phyloP scores from a whole-genome alignment of 73 alveolate species.

The Effrenium voratum region DNA sequence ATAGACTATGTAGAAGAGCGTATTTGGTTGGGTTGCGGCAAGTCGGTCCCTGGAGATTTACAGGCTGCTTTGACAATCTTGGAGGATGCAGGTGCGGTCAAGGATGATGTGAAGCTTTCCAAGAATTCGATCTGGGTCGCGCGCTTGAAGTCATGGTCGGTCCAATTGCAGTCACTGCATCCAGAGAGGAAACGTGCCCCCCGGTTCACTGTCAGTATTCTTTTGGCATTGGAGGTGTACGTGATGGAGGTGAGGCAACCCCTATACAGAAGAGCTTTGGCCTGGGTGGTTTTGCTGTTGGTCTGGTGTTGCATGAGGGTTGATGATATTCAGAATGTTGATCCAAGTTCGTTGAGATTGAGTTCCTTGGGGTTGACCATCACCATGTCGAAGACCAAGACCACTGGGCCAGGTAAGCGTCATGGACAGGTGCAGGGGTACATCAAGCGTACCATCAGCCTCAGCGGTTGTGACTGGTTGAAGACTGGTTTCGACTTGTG shows the following conservation, averaged over 20 bases:
- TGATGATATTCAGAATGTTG: not conserved
- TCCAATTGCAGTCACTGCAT: not conserved
- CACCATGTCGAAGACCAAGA: not conserved
- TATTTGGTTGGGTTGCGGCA: not conserved
- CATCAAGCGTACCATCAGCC: not conserved
- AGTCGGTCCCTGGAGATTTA: not conserved
- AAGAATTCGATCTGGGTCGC: not conserved
- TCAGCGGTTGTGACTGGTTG: not conserved
- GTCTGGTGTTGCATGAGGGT: not conserved
- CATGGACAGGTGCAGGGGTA: not conserved
- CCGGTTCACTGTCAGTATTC: not conserved
- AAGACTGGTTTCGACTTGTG: not conserved
- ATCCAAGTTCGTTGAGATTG: not conserved
- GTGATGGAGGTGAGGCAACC: not conserved
- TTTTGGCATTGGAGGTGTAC: not conserved
- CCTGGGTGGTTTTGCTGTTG: constrained; percentile 2
- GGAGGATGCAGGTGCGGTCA: not conserved
- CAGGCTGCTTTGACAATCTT: not conserved
- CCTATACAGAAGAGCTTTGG: not conserved
- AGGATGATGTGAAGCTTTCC: not conserved
- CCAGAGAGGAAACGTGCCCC: not conserved
- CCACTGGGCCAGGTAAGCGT: not conserved
- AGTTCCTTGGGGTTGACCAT: not conserved
- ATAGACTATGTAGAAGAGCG: not conserved
- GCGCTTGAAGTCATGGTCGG: not conserved